These are phyloP conservation scores for Hylodesmum podocarpum DNA, from an alignment of 306 rosid genomes.

Conservation along the genomic window DNA sequence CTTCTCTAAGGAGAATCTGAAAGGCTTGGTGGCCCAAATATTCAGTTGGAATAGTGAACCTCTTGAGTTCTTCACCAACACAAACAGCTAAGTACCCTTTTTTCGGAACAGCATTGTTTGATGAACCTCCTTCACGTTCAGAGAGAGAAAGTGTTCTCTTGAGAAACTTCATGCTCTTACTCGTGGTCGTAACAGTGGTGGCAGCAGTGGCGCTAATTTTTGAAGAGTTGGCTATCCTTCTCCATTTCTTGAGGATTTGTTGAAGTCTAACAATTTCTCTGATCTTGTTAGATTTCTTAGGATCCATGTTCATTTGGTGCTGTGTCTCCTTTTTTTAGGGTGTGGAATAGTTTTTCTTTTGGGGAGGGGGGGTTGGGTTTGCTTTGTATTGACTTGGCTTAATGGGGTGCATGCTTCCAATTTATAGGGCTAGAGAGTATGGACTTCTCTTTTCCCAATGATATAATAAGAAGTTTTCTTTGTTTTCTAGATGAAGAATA, in stretches of 20 bases:
- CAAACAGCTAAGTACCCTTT: slow-evolving; percentile 83
- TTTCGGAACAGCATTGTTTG: slow-evolving; percentile 60
- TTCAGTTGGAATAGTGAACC: slow-evolving; percentile 74
- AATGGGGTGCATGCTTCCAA: slow-evolving; percentile 26
- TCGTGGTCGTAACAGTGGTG: not conserved
- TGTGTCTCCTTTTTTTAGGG: not conserved
- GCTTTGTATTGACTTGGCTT: not conserved
- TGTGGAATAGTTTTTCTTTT: not conserved
- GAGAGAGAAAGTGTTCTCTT: slow-evolving; percentile 72
- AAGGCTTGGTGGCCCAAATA: slow-evolving; percentile 62
- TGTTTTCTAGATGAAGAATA: slow-evolving; percentile 3
- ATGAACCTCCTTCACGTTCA: slow-evolving; percentile 39
- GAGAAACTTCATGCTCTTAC: slow-evolving; percentile 68
- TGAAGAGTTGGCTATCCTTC: slow-evolving; percentile 66
- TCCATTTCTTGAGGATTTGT: slow-evolving; percentile 94
- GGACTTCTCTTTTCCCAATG: slow-evolving; percentile 1
- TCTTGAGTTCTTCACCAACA: slow-evolving; percentile 75
- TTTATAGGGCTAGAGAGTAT: slow-evolving; percentile 45
- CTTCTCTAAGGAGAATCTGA: slow-evolving; percentile 67
- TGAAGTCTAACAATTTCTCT: slow-evolving; percentile 92
- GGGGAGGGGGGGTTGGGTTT: not conserved
- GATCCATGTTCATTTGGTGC: slow-evolving; percentile 52
- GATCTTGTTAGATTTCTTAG: slow-evolving; percentile 87
- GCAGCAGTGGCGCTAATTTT: slow-evolving; percentile 24
- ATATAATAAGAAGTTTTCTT: not conserved